Conservation (phyloP, 1,139 yeast genomes). For the Diutina neorugosa region DNA sequence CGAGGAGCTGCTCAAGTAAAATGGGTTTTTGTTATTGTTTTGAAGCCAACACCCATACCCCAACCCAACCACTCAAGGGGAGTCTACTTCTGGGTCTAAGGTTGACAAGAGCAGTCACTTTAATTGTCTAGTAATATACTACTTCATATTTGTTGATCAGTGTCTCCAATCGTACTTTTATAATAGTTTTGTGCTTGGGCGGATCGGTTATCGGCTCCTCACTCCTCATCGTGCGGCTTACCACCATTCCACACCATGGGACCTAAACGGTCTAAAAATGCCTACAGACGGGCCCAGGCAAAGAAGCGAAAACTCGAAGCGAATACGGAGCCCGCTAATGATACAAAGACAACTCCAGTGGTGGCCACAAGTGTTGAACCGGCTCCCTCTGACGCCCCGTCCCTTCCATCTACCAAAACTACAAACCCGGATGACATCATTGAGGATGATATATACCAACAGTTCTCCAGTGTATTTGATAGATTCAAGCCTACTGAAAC, state of each 20-base stretch:
- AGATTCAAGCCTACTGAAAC: not conserved
- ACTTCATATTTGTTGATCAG: too few species aligned
- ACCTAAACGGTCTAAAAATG: slow-evolving; percentile 38
- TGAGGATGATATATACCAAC: not conserved
- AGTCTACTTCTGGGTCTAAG: too few species aligned
- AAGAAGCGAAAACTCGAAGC: slow-evolving; percentile 32
- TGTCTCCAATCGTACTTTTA: too few species aligned
- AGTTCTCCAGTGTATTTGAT: not conserved
- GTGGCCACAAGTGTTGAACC: not conserved
- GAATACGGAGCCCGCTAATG: not conserved
- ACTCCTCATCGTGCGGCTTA: not conserved
- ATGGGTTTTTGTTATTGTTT: too few species aligned
- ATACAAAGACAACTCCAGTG: not conserved
- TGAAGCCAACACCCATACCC: too few species aligned
- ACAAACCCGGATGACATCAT: not conserved
- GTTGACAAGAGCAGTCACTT: too few species aligned
- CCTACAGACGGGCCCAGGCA: slow-evolving; percentile 48
- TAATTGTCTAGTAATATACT: too few species aligned
- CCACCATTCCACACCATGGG: not conserved
- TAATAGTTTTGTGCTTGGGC: too few species aligned
- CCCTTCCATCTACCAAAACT: not conserved
- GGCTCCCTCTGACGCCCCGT: not conserved
- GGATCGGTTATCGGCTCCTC: not conserved
- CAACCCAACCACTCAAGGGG: too few species aligned
- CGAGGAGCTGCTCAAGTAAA: not conserved